A percentile compares a stretch with the other conserved stretches of the same genome.
Evolutionary conservation across 306 rosid genomes (phyloP).

Genomic region (Rubus idaeus): DNA sequence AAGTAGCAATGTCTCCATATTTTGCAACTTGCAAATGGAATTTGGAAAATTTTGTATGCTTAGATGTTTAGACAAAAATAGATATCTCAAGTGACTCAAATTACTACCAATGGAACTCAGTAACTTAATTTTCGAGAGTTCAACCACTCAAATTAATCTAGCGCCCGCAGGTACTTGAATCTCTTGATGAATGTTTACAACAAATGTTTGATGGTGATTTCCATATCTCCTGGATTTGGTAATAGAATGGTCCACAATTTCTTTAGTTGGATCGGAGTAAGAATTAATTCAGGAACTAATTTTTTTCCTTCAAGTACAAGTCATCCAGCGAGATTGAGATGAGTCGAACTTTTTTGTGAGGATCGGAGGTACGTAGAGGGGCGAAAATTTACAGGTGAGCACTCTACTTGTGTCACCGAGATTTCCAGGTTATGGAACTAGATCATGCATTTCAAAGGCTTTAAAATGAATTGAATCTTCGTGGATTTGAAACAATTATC

Average conservation of each 20-base stretch:
- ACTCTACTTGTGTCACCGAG: constrained; percentile 12
- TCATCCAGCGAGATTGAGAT: constrained; percentile 7
- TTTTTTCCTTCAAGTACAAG: too few relatives aligned
- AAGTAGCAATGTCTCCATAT: constrained; percentile 27
- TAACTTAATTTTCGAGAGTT: constrained; percentile 5
- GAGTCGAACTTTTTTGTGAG: background rate
- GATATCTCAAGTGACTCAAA: constrained; percentile 25
- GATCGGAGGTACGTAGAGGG: background rate
- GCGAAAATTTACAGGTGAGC: background rate
- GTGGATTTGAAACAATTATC: constrained; percentile 30
- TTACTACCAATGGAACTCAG: constrained; percentile 9
- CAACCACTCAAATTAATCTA: constrained; percentile 17
- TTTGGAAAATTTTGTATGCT: too few relatives aligned
- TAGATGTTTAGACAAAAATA: background rate
- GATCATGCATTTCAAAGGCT: constrained; percentile 22
- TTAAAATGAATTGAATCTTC: background rate
- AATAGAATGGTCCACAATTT: constrained; percentile 5
- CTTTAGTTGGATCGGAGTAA: too few relatives aligned
- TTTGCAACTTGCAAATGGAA: constrained; percentile 32
- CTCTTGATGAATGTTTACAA: background rate
- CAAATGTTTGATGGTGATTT: background rate
- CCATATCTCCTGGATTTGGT: background rate
- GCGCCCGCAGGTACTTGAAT: constrained; percentile 9
- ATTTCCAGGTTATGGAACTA: constrained; percentile 35
- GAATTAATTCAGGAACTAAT: too few relatives aligned